Conservation (phyloP, 176 grass and related monocot species). For the Urochloa ruziziensis region DNA sequence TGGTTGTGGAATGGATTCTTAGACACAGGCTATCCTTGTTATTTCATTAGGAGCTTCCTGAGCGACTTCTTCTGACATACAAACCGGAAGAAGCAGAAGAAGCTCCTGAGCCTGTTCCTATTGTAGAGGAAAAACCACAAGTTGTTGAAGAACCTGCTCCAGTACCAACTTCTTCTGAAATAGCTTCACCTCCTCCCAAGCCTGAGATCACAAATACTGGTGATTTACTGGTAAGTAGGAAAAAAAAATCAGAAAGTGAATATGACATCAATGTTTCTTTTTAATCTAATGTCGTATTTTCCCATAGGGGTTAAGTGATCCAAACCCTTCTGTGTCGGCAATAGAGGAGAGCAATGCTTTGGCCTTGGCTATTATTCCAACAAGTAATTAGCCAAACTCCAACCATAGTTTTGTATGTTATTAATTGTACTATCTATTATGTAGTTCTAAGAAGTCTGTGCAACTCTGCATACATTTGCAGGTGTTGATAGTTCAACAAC, state of each 20-base stretch:
- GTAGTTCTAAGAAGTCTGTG: slow-evolving; percentile 31
- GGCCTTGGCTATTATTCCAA: slow-evolving; percentile 70
- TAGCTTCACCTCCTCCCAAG: slow-evolving; percentile 42
- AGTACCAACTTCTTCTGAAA: slow-evolving; percentile 42
- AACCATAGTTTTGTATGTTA: background rate
- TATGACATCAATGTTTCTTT: background rate
- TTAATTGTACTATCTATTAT: background rate
- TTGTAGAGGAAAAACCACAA: slow-evolving; percentile 54
- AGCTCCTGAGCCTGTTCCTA: slow-evolving; percentile 39
- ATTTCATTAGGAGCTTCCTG: slow-evolving; percentile 78
- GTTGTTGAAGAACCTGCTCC: slow-evolving; percentile 50
- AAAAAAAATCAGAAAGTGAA: slow-evolving; percentile 26
- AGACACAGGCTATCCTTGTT: slow-evolving; percentile 20
- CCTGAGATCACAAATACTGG: slow-evolving; percentile 39
- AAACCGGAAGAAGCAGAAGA: slow-evolving; percentile 71
- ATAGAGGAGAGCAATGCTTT: slow-evolving; percentile 89
- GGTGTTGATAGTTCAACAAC: slow-evolving; percentile 43
- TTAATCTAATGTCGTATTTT: slow-evolving; percentile 26
- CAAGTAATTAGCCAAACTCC: slow-evolving; percentile 45
- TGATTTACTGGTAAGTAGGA: slow-evolving; percentile 79
- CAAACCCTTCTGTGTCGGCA: slow-evolving; percentile 52
- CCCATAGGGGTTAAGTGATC: slow-evolving; percentile 77
- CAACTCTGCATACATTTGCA: slow-evolving; percentile 22
- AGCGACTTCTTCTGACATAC: slow-evolving; percentile 94
- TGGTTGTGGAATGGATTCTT: slow-evolving; percentile 14